phyloP scores from a whole-genome alignment of 495 filamentous ascomycete genomes.

The Talaromyces ruber region DNA sequence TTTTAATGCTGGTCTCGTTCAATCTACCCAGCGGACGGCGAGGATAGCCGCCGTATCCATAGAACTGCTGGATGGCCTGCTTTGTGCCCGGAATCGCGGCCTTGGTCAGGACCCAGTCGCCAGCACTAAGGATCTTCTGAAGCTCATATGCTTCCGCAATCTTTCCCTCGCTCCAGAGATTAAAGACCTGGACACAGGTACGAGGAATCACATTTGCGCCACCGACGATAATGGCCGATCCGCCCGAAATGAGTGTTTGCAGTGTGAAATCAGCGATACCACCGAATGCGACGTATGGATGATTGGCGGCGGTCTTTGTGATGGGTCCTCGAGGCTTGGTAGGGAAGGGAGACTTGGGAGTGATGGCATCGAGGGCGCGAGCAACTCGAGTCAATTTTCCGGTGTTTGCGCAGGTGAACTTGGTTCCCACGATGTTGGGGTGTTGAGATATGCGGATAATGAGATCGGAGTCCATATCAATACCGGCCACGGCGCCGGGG shows the following conservation, averaged over 20 bases:
- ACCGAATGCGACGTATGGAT: slow-evolving; percentile 76
- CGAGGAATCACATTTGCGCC: slow-evolving; percentile 83
- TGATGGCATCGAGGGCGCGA: slow-evolving; percentile 64
- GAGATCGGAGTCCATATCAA: slow-evolving; percentile 87
- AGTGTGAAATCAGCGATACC: slow-evolving; percentile 83
- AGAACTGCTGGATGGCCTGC: slow-evolving; percentile 72
- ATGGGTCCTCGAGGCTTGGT: slow-evolving; percentile 14
- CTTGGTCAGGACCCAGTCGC: slow-evolving; percentile 84
- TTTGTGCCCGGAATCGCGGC: slow-evolving; percentile 81
- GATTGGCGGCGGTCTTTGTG: slow-evolving; percentile 33
- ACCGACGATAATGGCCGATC: slow-evolving; percentile 77
- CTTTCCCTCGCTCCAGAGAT: slow-evolving; percentile 64
- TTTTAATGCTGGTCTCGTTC: slow-evolving; percentile 42
- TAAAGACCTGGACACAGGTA: slow-evolving; percentile 74
- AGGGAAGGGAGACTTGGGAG: slow-evolving; percentile 37
- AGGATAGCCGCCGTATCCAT: slow-evolving; percentile 76
- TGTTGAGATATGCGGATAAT: slow-evolving; percentile 74
- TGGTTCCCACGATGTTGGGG: slow-evolving; percentile 78
- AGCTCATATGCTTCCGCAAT: slow-evolving; percentile 64
- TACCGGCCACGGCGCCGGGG: slow-evolving; percentile 81
- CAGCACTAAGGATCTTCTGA: slow-evolving; percentile 62
- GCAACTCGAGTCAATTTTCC: slow-evolving; percentile 84
- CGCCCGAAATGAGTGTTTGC: slow-evolving; percentile 72
- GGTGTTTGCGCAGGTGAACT: slow-evolving; percentile 87
- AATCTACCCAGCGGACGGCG: slow-evolving; percentile 64